phyloP scores from a whole-genome alignment of 495 filamentous ascomycete genomes.

The Penicillium argentinense region DNA sequence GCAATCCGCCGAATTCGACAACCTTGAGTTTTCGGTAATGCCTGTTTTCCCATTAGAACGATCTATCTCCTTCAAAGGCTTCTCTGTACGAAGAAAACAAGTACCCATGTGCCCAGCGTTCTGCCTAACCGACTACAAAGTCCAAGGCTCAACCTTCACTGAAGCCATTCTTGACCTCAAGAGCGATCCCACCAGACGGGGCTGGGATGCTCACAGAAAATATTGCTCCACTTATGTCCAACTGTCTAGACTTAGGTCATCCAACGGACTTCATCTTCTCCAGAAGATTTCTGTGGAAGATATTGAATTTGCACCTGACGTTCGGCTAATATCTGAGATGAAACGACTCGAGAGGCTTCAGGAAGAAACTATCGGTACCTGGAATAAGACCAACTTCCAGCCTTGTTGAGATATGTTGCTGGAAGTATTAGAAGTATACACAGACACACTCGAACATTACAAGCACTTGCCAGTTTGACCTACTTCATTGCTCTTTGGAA shows the following conservation, averaged over 20 bases:
- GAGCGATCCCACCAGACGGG: neutral
- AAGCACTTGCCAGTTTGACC: too few species aligned
- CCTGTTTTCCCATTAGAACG: neutral
- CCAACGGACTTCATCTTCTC: constrained; percentile 10
- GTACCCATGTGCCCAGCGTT: constrained; percentile 2
- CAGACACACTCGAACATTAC: too few species aligned
- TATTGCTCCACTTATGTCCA: constrained; percentile 18
- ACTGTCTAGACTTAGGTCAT: constrained; percentile 12
- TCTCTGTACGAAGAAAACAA: neutral
- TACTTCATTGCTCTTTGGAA: too few species aligned
- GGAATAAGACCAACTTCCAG: too few species aligned
- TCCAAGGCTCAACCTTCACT: neutral
- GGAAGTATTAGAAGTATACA: too few species aligned
- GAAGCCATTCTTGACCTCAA: neutral
- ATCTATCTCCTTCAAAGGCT: neutral
- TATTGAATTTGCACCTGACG: neutral
- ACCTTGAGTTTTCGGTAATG: neutral
- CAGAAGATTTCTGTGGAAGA: neutral
- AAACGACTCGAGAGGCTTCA: neutral
- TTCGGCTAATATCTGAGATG: neutral
- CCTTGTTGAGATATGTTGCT: too few species aligned
- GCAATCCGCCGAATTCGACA: neutral
- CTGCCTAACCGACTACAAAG: constrained; percentile 5
- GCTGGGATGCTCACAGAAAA: constrained; percentile 4
- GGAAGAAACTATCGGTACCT: neutral